Conservation (phyloP, 306 rosid genomes). For the Vicia villosa region DNA sequence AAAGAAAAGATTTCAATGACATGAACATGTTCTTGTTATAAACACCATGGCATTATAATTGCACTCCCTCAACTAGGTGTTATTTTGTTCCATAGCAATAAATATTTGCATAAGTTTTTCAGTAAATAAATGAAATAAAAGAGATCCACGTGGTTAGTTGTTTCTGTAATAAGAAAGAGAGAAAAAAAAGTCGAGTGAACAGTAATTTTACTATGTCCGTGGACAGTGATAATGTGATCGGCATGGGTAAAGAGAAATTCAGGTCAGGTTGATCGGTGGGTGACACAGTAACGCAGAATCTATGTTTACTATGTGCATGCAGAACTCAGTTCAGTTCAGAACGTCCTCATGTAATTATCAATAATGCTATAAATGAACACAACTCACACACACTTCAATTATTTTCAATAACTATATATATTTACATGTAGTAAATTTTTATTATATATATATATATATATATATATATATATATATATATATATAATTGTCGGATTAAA, state of each 20-base stretch:
- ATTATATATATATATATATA: too few relatives aligned
- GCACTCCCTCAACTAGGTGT: too few relatives aligned
- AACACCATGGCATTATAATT: too few relatives aligned
- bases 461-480: too few relatives aligned
- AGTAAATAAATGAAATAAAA: not conserved
- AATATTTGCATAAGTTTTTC: too few relatives aligned
- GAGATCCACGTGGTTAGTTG: slow-evolving; percentile 22
- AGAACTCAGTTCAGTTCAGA: not conserved
- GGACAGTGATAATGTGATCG: slow-evolving; percentile 25
- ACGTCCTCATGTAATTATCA: not conserved
- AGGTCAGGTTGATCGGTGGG: slow-evolving; percentile 22
- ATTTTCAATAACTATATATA: too few relatives aligned
- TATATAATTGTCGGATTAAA: too few relatives aligned
- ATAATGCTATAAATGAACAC: not conserved
- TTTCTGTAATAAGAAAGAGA: slow-evolving; percentile 29
- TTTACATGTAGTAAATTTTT: too few relatives aligned
- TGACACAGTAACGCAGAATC: slow-evolving; percentile 35
- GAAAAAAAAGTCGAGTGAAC: not conserved
- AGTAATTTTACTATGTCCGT: slow-evolving; percentile 23
- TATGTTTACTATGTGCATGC: slow-evolving; percentile 13
- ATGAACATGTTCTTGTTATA: too few relatives aligned
- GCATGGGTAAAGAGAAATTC: slow-evolving; percentile 37
- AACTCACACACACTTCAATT: too few relatives aligned
- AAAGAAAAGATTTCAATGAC: not conserved
- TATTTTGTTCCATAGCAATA: too few relatives aligned